phyloP scores from a whole-genome alignment of 2,329 filamentous ascomycete species.

The Cladosporium sp. region DNA sequence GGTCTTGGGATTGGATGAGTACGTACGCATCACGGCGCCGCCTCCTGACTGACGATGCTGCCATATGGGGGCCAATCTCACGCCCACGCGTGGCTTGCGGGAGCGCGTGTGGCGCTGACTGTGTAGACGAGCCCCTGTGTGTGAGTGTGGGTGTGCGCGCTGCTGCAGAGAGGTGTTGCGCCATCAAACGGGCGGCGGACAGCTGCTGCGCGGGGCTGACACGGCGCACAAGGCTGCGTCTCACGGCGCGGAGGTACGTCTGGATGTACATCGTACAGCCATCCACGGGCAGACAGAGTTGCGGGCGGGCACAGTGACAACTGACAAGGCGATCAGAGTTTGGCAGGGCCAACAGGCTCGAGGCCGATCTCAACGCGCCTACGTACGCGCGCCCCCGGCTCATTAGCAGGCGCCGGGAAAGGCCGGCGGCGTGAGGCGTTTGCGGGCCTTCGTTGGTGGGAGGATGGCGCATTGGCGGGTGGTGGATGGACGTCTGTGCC shows the following conservation, averaged over 20 bases:
- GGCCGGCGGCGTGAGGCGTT: neutral
- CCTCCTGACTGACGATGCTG: neutral
- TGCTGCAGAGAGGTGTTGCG: too few species aligned
- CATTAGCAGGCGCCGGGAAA: neutral
- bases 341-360: too few species aligned
- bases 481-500: too few species aligned
- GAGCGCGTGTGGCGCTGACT: conserved; percentile 1
- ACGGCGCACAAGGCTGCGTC: too few species aligned
- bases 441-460: too few species aligned
- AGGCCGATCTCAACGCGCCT: conserved; percentile 4
- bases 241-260: too few species aligned
- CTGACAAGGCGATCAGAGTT: neutral
- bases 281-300: neutral
- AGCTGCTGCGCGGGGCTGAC: too few species aligned
- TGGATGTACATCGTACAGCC: neutral
- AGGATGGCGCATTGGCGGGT: too few species aligned
- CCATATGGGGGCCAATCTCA: neutral
- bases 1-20: conserved; percentile 1
- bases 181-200: too few species aligned
- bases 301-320: neutral
- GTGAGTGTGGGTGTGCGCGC: too few species aligned
- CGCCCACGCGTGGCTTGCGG: conserved; percentile 8
- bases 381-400: conserved; percentile 2
- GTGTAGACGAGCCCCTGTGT: neutral
- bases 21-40: neutral